phyloP scores from a whole-genome alignment of 495 filamentous ascomycete species.

The Bryoglossum gracile region DNA sequence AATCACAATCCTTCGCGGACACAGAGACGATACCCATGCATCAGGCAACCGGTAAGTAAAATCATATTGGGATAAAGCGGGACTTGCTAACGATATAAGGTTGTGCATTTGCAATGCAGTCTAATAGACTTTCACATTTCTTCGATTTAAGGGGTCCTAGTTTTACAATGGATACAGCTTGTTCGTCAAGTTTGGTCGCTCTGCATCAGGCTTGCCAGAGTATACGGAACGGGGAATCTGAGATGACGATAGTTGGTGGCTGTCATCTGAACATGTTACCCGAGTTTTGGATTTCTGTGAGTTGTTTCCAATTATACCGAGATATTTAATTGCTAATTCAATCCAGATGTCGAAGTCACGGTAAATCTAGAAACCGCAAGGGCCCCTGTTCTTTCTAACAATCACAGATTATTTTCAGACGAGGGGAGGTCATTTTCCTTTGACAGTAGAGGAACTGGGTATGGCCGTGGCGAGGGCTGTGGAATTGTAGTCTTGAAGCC shows the following conservation, averaged over 20 bases:
- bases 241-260: constrained; percentile 24
- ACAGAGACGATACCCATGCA: constrained; percentile 32
- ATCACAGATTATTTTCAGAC: constrained; percentile 24
- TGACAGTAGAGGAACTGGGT: constrained; percentile 56
- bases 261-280: constrained; percentile 19
- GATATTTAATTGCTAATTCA: too few relatives aligned
- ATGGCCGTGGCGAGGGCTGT: constrained; percentile 58
- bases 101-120: constrained; percentile 44
- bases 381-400: too few relatives aligned
- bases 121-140: constrained; percentile 54
- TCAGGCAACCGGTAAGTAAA: constrained; percentile 9
- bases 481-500: constrained; percentile 54
- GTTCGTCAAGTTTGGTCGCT: constrained; percentile 64
- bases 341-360: constrained; percentile 32
- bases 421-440: constrained; percentile 51
- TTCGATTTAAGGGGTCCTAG: constrained; percentile 52
- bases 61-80: constrained; percentile 24
- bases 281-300: constrained; percentile 21
- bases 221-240: constrained; percentile 50
- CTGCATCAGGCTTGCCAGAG: constrained; percentile 75
- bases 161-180: constrained; percentile 80
- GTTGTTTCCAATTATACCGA: too few relatives aligned
- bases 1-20: constrained; percentile 32
- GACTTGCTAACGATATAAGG: constrained; percentile 30
- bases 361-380: constrained; percentile 7